Conservation (phyloP, 1,139 yeast species). For the Kazachstania sp. region DNA sequence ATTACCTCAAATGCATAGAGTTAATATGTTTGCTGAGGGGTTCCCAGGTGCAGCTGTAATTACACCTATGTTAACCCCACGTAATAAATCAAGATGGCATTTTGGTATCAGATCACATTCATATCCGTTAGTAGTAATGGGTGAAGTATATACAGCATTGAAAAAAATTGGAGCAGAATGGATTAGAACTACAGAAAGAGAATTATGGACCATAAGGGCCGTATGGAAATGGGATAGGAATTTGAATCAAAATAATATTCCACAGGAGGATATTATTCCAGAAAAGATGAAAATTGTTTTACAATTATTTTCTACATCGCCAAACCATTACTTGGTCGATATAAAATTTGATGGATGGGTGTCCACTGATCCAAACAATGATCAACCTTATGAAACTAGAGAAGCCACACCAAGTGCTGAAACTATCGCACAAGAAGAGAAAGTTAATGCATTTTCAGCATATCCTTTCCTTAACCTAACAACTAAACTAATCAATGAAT, state of each 20-base stretch:
- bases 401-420: slow-evolving; percentile 30
- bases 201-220: slow-evolving; percentile 90
- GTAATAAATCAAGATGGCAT: slow-evolving; percentile 95
- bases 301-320: slow-evolving; percentile 89
- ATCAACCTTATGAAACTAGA: slow-evolving; percentile 31
- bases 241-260: slow-evolving; percentile 22
- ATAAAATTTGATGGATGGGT: slow-evolving; percentile 99
- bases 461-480: slow-evolving; percentile 92
- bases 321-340: slow-evolving; percentile 89
- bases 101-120: slow-evolving; percentile 94
- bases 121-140: slow-evolving; percentile 96
- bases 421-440: slow-evolving; percentile 41
- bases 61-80: slow-evolving; percentile 68
- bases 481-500: slow-evolving; percentile 86
- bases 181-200: slow-evolving; percentile 93
- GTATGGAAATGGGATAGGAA: slow-evolving; percentile 67
- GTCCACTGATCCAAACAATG: slow-evolving; percentile 28
- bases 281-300: slow-evolving; percentile 95
- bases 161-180: slow-evolving; percentile 94
- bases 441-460: slow-evolving; percentile 78
- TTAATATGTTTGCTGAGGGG: slow-evolving; percentile 68
- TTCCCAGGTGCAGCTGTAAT: slow-evolving; percentile 46
- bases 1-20: slow-evolving; percentile 87
- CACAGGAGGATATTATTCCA: slow-evolving; percentile 32
- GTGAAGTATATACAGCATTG: slow-evolving; percentile 90